Conservation (phyloP, 2,329 filamentous ascomycete species). For the Hirsutella minnesotensis region DNA sequence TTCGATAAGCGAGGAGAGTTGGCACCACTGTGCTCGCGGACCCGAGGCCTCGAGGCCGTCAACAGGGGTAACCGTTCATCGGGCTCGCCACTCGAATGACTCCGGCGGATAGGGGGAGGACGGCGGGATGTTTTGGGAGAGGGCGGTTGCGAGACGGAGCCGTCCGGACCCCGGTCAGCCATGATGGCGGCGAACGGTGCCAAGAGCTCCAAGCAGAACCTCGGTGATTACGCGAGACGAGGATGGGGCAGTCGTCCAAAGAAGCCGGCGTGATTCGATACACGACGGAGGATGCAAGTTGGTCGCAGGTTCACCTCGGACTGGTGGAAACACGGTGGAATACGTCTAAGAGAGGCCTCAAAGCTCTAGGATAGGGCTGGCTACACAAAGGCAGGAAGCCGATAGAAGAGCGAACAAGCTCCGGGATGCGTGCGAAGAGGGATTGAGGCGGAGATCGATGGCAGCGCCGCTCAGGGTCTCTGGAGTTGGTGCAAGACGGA, state of each 20-base stretch:
- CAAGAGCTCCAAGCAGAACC: background rate
- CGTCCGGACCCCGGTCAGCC: slow-evolving; percentile 16
- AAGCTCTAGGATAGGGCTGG: too few species aligned
- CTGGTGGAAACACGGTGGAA: too few species aligned
- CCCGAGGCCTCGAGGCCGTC: slow-evolving; percentile 21
- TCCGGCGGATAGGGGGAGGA: slow-evolving; percentile 12
- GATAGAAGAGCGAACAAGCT: too few species aligned
- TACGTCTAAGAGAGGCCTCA: too few species aligned
- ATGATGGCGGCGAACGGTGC: slow-evolving; percentile 10
- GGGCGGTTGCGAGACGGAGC: slow-evolving; percentile 17
- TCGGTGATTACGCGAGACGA: background rate
- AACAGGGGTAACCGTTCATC: slow-evolving; percentile 35
- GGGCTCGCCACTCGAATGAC: slow-evolving; percentile 17
- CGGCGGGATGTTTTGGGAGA: slow-evolving; percentile 21
- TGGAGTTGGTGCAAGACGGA: too few species aligned
- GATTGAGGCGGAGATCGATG: too few species aligned
- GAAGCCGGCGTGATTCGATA: too few species aligned
- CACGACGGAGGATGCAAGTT: too few species aligned
- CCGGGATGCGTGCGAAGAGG: too few species aligned
- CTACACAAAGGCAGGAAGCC: too few species aligned
- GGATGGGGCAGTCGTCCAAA: background rate
- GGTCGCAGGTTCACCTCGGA: too few species aligned
- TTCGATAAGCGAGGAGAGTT: slow-evolving; percentile 15
- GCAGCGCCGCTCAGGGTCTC: too few species aligned
- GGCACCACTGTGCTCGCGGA: slow-evolving; percentile 26